Evolutionary conservation across 2,329 filamentous ascomycete species (phyloP).

Genomic region (Alternaria gaisen): DNA sequence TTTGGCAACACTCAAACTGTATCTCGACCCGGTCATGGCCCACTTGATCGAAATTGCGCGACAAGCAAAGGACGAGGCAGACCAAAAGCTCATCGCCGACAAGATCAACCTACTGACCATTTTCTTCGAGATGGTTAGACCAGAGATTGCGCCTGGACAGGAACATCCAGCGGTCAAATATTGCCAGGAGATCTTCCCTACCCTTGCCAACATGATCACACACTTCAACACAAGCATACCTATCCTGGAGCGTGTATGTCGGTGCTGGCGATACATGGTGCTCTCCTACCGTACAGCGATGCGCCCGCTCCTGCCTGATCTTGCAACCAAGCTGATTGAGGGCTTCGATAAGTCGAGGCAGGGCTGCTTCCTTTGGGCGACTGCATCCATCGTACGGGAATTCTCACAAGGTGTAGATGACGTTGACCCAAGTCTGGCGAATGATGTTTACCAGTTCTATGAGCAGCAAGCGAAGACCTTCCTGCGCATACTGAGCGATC

Average conservation of each 20-base stretch:
- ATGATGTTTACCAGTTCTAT: slow-evolving; percentile 93
- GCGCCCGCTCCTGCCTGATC: slow-evolving; percentile 79
- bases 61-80: slow-evolving; percentile 80
- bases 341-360: slow-evolving; percentile 88
- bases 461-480: slow-evolving; percentile 92
- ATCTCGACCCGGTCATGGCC: slow-evolving; percentile 88
- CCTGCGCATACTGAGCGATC: slow-evolving; percentile 85
- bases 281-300: slow-evolving; percentile 93
- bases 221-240: slow-evolving; percentile 87
- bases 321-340: slow-evolving; percentile 86
- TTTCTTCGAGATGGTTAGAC: slow-evolving; percentile 81
- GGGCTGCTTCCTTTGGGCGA: slow-evolving; percentile 99
- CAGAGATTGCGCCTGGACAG: slow-evolving; percentile 72
- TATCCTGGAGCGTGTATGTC: slow-evolving; percentile 91
- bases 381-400: slow-evolving; percentile 90
- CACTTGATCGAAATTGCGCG: slow-evolving; percentile 88
- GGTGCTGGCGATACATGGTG: slow-evolving; percentile 96
- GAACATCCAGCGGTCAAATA: slow-evolving; percentile 95
- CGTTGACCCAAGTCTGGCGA: slow-evolving; percentile 81
- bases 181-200: slow-evolving; percentile 91
- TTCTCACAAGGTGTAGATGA: slow-evolving; percentile 91
- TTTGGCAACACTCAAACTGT: slow-evolving; percentile 86
- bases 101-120: slow-evolving; percentile 91
- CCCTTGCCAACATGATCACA: slow-evolving; percentile 85
- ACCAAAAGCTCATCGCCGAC: slow-evolving; percentile 90